Evolutionary conservation across 176 grass and related monocot genomes (phyloP).

Genomic region (Dendrocalamus sinicus): DNA sequence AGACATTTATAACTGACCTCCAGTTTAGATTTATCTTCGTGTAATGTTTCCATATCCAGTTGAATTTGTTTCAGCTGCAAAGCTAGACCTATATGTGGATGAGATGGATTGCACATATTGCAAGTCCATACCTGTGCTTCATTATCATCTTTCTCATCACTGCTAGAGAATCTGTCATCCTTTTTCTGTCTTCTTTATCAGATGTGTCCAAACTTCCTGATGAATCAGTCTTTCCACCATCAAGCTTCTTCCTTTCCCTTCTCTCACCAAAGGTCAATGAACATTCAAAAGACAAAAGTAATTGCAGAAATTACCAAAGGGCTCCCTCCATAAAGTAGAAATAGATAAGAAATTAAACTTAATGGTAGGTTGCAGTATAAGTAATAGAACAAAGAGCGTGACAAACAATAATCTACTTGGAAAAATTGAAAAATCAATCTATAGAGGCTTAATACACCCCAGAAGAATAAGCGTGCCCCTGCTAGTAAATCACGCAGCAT

Average conservation of each 20-base stretch:
- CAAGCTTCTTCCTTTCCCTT: slow-evolving; percentile 61
- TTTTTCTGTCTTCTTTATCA: slow-evolving; percentile 60
- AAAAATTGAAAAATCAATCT: too few relatives aligned
- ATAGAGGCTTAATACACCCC: too few relatives aligned
- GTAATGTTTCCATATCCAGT: slow-evolving; percentile 65
- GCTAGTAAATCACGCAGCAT: too few relatives aligned
- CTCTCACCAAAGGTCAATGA: slow-evolving; percentile 47
- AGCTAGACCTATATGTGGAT: slow-evolving; percentile 11
- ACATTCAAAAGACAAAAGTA: slow-evolving; percentile 23
- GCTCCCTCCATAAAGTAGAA: neutral
- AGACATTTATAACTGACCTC: slow-evolving; percentile 66
- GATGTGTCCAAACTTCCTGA: slow-evolving; percentile 66
- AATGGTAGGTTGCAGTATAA: too few relatives aligned
- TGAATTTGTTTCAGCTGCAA: slow-evolving; percentile 69
- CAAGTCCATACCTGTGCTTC: slow-evolving; percentile 58
- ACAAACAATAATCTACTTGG: too few relatives aligned
- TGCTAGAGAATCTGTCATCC: slow-evolving; percentile 40
- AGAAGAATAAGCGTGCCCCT: too few relatives aligned
- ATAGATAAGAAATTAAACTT: neutral
- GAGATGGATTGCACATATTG: slow-evolving; percentile 10
- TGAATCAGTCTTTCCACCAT: slow-evolving; percentile 59
- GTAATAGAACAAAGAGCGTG: too few relatives aligned
- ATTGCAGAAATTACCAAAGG: slow-evolving; percentile 20
- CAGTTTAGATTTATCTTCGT: slow-evolving; percentile 71
- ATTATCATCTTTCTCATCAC: slow-evolving; percentile 62